Conservation (phyloP, 345 rosid species). For the Eucalyptus erythrocorys region DNA sequence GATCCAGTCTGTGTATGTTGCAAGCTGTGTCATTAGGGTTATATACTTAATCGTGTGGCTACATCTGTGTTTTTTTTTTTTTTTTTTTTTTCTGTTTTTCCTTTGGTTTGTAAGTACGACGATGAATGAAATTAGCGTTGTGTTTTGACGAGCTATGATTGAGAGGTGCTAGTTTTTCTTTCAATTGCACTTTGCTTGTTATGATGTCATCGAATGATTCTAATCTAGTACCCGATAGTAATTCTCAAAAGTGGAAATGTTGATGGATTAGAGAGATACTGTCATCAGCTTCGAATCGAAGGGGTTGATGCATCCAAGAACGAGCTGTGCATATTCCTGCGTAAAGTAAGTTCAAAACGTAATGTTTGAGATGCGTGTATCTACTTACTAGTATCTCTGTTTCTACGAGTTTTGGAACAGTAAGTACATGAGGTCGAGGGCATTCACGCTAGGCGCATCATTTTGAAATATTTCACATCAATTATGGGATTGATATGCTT, state of each 20-base stretch:
- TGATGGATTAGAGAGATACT: background rate
- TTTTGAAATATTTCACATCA: background rate
- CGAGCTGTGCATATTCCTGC: no score
- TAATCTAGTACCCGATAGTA: background rate
- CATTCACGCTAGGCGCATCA: background rate
- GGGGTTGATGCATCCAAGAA: background rate
- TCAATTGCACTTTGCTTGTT: background rate
- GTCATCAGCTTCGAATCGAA: background rate
- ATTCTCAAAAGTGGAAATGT: background rate
- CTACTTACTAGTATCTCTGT: background rate
- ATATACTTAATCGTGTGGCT: background rate
- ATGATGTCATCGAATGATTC: background rate
- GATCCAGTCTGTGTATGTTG: background rate
- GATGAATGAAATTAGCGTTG: background rate
- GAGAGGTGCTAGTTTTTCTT: background rate
- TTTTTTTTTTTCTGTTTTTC: background rate
- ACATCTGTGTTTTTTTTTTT: background rate
- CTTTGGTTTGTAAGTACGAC: background rate
- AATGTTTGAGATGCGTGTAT: background rate
- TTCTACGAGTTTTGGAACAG: background rate
- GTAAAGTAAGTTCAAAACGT: background rate
- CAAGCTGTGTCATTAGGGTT: background rate
- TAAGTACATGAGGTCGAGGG: background rate
- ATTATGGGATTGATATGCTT: background rate
- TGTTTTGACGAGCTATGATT: background rate